Evolutionary conservation across 306 rosid species (phyloP).

Genomic region (Nissolia schottii): DNA sequence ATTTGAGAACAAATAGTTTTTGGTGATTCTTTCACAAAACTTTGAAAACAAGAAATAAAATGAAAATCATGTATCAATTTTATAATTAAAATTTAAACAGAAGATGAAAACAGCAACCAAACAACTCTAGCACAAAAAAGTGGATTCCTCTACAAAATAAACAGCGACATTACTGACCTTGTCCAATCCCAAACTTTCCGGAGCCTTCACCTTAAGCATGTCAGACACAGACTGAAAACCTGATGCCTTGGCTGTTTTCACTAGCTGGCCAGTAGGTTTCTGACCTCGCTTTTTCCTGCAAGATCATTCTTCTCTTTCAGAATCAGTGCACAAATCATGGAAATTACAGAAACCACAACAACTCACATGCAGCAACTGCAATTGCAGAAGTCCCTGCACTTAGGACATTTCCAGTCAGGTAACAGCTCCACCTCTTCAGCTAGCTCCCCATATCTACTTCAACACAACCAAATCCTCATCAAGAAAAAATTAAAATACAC

Average conservation of each 20-base stretch:
- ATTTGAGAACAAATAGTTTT: no score
- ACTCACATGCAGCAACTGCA: constrained; percentile 76
- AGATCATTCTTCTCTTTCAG: neutral
- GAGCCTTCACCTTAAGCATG: constrained; percentile 30
- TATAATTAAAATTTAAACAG: no score
- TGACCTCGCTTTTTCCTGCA: constrained; percentile 66
- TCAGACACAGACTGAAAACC: constrained; percentile 70
- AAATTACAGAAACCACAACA: neutral
- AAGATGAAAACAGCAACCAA: no score
- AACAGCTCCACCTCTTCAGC: constrained; percentile 40
- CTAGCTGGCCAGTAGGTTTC: constrained; percentile 61
- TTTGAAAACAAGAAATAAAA: no score
- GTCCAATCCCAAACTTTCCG: neutral
- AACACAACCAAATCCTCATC: neutral
- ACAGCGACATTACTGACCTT: neutral
- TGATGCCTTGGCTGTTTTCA: constrained; percentile 41
- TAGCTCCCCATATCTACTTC: constrained; percentile 66
- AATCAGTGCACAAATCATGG: neutral
- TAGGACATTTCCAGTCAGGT: constrained; percentile 71
- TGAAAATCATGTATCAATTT: no score
- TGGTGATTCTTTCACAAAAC: no score
- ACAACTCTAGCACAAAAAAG: no score
- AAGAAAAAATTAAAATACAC: neutral
- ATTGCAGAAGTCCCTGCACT: constrained; percentile 67
- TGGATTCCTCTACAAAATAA: constrained; percentile 24